Percentiles rank a stretch among this genome's conserved stretches.
These are phyloP conservation scores for Pelargonium citronellum DNA, from an alignment of 441 rosid genomes.

Conservation along the genomic window DNA sequence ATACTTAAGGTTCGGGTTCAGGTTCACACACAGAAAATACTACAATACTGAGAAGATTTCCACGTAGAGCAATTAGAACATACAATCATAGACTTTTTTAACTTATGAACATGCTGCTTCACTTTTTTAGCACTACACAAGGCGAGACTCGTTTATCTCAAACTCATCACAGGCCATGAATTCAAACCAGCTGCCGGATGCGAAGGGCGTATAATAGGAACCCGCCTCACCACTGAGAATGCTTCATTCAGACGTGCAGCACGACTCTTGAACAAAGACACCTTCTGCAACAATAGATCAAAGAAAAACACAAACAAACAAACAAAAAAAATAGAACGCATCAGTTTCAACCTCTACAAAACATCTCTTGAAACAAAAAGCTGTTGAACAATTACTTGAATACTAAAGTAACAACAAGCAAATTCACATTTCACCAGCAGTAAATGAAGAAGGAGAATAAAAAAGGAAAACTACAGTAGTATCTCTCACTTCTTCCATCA, in stretches of 20 bases:
- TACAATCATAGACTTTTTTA: not conserved
- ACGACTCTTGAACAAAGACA: slow-evolving; percentile 24
- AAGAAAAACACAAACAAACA: not conserved
- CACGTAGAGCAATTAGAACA: not conserved
- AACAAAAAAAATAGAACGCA: not conserved
- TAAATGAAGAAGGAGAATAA: no score
- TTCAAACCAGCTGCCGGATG: slow-evolving; percentile 21
- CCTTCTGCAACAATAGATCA: slow-evolving; percentile 21
- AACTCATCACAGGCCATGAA: slow-evolving; percentile 23
- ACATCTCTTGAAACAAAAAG: no score
- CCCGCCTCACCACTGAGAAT: slow-evolving; percentile 27
- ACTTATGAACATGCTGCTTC: slow-evolving; percentile 3
- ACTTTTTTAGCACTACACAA: not conserved
- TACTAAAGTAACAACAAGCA: no score
- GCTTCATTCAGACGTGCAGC: slow-evolving; percentile 30
- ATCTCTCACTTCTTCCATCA: no score
- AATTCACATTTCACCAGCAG: no score
- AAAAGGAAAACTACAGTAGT: no score
- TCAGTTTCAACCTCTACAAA: not conserved
- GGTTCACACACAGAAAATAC: not conserved
- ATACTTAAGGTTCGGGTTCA: not conserved
- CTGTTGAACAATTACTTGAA: no score
- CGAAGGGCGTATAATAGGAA: slow-evolving; percentile 23
- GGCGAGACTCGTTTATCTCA: slow-evolving; percentile 9
- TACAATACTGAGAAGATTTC: not conserved